A percentile compares a stretch with the other conserved stretches of the same genome.
Evolutionary conservation across 306 rosid genomes (phyloP).

Genomic region (Vigna unguiculata): DNA sequence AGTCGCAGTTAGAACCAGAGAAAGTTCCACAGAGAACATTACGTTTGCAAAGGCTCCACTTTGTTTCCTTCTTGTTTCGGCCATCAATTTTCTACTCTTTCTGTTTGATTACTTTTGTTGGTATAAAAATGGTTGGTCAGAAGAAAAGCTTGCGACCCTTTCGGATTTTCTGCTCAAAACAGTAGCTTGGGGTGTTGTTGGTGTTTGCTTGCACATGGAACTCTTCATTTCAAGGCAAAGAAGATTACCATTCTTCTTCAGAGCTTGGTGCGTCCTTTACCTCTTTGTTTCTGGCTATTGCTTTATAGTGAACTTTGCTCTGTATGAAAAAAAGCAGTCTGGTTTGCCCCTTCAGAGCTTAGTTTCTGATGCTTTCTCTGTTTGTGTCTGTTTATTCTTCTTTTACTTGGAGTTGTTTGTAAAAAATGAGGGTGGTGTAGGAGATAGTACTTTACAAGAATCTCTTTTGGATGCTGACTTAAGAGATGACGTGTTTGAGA

Average conservation of each 20-base stretch:
- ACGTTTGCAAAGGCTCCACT: not conserved
- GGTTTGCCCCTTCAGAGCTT: slow-evolving; percentile 8
- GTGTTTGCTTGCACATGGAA: not conserved
- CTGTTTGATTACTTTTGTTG: slow-evolving; percentile 35
- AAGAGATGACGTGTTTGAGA: not conserved
- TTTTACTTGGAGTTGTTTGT: slow-evolving; percentile 31
- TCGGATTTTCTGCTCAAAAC: slow-evolving; percentile 34
- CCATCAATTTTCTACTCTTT: slow-evolving; percentile 29
- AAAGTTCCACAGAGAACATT: slow-evolving; percentile 1
- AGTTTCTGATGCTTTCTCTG: slow-evolving; percentile 35
- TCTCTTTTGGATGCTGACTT: slow-evolving; percentile 24
- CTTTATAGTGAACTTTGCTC: slow-evolving; percentile 15
- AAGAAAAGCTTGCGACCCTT: slow-evolving; percentile 38
- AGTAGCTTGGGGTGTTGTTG: slow-evolving; percentile 29
- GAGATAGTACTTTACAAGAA: slow-evolving; percentile 12
- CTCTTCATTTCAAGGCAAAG: not conserved
- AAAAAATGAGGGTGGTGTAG: not conserved
- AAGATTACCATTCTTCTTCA: slow-evolving; percentile 17
- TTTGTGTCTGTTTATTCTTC: slow-evolving; percentile 29
- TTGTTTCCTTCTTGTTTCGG: slow-evolving; percentile 41
- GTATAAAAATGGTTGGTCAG: slow-evolving; percentile 43
- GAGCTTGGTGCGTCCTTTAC: slow-evolving; percentile 7
- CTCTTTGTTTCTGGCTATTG: slow-evolving; percentile 16
- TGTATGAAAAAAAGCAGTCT: not conserved
- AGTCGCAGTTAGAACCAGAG: not conserved